Evolutionary conservation across 2,329 filamentous ascomycete genomes (phyloP).

Genomic region (Xylaria sp.): DNA sequence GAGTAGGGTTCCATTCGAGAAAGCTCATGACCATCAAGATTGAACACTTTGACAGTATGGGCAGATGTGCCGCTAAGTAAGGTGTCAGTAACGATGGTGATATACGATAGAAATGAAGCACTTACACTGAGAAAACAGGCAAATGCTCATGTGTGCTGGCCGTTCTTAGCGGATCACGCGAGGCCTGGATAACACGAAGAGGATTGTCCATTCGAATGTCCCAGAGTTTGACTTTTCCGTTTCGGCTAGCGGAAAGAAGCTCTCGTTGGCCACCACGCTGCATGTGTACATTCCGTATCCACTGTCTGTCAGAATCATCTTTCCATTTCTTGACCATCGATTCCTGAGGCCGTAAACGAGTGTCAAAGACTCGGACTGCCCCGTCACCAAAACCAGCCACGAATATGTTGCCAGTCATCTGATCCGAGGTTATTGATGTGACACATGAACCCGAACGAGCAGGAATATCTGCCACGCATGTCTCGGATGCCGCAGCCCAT

Average conservation of each 20-base stretch:
- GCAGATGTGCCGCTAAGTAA: constrained; percentile 80
- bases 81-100: constrained; percentile 43
- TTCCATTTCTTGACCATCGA: constrained; percentile 98
- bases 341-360: constrained; percentile 82
- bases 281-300: constrained; percentile 97
- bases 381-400: constrained; percentile 97
- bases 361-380: constrained; percentile 92
- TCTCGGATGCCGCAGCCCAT: constrained; percentile 94
- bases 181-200: constrained; percentile 77
- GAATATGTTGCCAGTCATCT: constrained; percentile 96
- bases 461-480: constrained; percentile 92
- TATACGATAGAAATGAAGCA: constrained; percentile 41
- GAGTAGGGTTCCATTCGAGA: constrained; percentile 90
- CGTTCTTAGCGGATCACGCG: constrained; percentile 81
- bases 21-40: constrained; percentile 81
- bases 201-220: constrained; percentile 89
- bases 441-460: constrained; percentile 95
- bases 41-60: constrained; percentile 91
- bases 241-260: constrained; percentile 87
- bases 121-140: constrained; percentile 93
- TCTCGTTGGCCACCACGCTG: constrained; percentile 94
- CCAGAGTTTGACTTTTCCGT: constrained; percentile 95
- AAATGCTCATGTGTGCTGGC: constrained; percentile 95
- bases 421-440: constrained; percentile 93
- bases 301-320: constrained; percentile 83